A percentile compares a stretch with the other conserved stretches of the same genome.
phyloP scores from a whole-genome alignment of 108 stramenopile species.

The Chaetoceros tenuissimus region DNA sequence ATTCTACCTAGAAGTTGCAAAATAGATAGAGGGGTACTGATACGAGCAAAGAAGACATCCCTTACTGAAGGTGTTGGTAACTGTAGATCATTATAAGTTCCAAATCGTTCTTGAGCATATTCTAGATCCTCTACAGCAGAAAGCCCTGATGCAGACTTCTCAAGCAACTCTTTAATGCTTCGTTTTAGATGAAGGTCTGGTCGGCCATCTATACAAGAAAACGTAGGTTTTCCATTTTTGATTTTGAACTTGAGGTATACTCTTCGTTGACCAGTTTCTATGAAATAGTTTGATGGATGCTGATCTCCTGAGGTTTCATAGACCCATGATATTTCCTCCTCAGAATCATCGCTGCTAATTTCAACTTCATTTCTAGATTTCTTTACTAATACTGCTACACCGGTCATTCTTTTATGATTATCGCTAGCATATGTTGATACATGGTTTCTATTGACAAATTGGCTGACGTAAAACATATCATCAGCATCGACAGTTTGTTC shows the following conservation, averaged over 20 bases:
- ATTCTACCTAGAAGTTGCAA: constrained; percentile 43
- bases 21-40: constrained; percentile 46
- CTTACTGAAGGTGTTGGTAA: constrained; percentile 38
- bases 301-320: constrained; percentile 3
- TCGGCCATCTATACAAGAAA: constrained; percentile 24
- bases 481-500: constrained; percentile 10
- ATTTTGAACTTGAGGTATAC: constrained; percentile 29
- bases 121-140: constrained; percentile 7
- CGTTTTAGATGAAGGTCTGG: constrained; percentile 26
- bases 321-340: background rate
- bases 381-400: background rate
- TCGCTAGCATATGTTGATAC: constrained; percentile 16
- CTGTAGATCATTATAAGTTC: constrained; percentile 24
- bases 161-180: constrained; percentile 18
- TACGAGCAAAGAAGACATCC: constrained; percentile 33
- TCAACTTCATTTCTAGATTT: background rate
- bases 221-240: constrained; percentile 7
- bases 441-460: constrained; percentile 4
- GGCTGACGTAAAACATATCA: constrained; percentile 18
- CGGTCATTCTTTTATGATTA: constrained; percentile 2
- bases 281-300: constrained; percentile 22
- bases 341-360: background rate
- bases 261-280: constrained; percentile 38
- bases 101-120: constrained; percentile 37
- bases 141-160: constrained; percentile 15